These are phyloP conservation scores for Catharanthus roseus DNA, from an alignment of 257 asterid genomes.

Conservation along the genomic window DNA sequence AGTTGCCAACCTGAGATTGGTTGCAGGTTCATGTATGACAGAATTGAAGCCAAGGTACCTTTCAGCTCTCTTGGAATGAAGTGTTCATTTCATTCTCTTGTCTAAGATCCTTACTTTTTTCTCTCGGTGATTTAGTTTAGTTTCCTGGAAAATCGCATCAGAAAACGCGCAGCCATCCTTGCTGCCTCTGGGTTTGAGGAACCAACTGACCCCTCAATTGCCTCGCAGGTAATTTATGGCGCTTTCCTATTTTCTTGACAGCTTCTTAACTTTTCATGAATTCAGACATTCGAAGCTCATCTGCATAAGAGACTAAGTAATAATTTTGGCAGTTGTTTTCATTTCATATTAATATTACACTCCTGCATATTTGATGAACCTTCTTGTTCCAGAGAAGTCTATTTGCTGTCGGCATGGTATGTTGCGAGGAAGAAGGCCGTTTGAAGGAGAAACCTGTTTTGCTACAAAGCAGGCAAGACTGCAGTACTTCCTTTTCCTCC, in stretches of 20 bases:
- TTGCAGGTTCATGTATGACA: conserved; percentile 95
- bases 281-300: not conserved
- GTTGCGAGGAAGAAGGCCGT: conserved; percentile 98
- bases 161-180: conserved; percentile 37
- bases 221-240: conserved; percentile 68
- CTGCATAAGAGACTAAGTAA: not conserved
- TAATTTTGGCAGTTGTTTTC: conserved; percentile 6
- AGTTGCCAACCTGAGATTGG: conserved; percentile 64
- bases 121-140: conserved; percentile 50
- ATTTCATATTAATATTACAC: conserved; percentile 9
- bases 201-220: conserved; percentile 84
- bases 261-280: not conserved
- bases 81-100: conserved; percentile 14
- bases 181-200: conserved; percentile 68
- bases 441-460: conserved; percentile 86
- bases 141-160: conserved; percentile 71
- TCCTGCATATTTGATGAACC: conserved; percentile 14
- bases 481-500: not conserved
- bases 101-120: conserved; percentile 18
- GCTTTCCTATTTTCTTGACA: not conserved
- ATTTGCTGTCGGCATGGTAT: conserved; percentile 94
- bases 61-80: conserved; percentile 13
- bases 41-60: conserved; percentile 84
- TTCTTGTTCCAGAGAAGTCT: conserved; percentile 56
- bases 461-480: conserved; percentile 80